Percentiles rank a stretch among this genome's conserved stretches.
phyloP scores from a whole-genome alignment of 2,329 filamentous ascomycete genomes.

The Juglanconis oblonga region DNA sequence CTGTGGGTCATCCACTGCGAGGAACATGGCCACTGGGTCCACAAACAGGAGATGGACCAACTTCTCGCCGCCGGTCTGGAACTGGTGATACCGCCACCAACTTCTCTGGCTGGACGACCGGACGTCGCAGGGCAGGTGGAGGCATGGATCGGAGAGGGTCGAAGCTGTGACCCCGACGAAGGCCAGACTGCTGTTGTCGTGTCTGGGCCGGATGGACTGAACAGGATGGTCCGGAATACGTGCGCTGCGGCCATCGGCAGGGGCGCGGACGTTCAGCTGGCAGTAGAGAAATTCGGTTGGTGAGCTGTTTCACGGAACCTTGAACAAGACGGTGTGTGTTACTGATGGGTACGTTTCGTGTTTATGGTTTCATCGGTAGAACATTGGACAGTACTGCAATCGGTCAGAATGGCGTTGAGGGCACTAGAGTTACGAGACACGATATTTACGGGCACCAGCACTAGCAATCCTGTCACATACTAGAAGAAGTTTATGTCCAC shows the following conservation, averaged over 20 bases:
- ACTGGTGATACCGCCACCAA: constrained; percentile 53
- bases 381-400: too few relatives aligned
- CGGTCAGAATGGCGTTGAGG: too few relatives aligned
- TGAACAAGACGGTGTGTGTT: background rate
- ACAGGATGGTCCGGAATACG: constrained; percentile 56
- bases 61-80: constrained; percentile 47
- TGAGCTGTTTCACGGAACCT: constrained; percentile 26
- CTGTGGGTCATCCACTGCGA: constrained; percentile 58
- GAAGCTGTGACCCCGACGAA: constrained; percentile 9
- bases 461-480: too few relatives aligned
- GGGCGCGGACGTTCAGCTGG: constrained; percentile 49
- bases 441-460: too few relatives aligned
- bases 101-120: constrained; percentile 49
- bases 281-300: constrained; percentile 69
- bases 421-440: too few relatives aligned
- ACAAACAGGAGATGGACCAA: constrained; percentile 45
- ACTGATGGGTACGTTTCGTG: background rate
- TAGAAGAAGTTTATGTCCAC: too few relatives aligned
- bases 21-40: constrained; percentile 53
- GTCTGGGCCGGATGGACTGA: constrained; percentile 61
- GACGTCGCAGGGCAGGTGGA: constrained; percentile 45
- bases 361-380: too few relatives aligned
- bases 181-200: constrained; percentile 51
- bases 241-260: constrained; percentile 46
- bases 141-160: constrained; percentile 30